Evolutionary conservation across 2,329 filamentous ascomycete genomes (phyloP), one percentile per base, ranked within the genome.

Genomic region (Trichoderma sp.): DNA sequence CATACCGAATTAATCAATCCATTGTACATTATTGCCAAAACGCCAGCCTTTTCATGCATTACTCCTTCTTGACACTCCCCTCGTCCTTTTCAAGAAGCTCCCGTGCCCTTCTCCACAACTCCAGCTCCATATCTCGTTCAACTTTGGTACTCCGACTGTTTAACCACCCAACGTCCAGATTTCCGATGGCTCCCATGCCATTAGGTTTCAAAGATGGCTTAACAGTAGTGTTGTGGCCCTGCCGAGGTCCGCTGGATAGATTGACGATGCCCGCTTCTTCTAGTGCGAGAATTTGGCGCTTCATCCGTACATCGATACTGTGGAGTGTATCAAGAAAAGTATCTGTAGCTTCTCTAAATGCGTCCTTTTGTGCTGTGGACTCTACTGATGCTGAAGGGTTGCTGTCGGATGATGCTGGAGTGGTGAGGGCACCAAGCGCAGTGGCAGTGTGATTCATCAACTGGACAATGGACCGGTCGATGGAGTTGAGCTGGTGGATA

Each of bases 111-210:
- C 73, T 86, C 89, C 95, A 92, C 58, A 97, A 83, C 82, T 98
- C 93, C 2, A 88, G 88, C 78, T 97, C 94, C 86, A 95, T 96
- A 74, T 93, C 92, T 76, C 91, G 88, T 71, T 93, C 93, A 26
- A 97, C 92, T 74, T 91, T 91, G 74, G 93, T 92, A 73, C 93
- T 93, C 71, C 93, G 88, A 77, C 93, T 95, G 79, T 98, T 98
- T 76, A 98, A 82, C 89, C 93, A 95, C 36, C 95, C 95, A 15
- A 97, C 91, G 78, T 98, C 95, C 68, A 98, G 84, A 32, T 83
- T 84, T 11, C 87, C 88, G 39, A 89, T 87, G 76, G 84, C 85
- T 26, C 85, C 88, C 71, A 84, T 81, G 50, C 86, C 88, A 58
- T 88, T 83, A 50, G 90, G 85, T 78, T 89, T 82, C 74, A 88